Base-by-base conservation (phyloP, 108 stramenopile genomes). In the Cylindrotheca closterium region DNA sequence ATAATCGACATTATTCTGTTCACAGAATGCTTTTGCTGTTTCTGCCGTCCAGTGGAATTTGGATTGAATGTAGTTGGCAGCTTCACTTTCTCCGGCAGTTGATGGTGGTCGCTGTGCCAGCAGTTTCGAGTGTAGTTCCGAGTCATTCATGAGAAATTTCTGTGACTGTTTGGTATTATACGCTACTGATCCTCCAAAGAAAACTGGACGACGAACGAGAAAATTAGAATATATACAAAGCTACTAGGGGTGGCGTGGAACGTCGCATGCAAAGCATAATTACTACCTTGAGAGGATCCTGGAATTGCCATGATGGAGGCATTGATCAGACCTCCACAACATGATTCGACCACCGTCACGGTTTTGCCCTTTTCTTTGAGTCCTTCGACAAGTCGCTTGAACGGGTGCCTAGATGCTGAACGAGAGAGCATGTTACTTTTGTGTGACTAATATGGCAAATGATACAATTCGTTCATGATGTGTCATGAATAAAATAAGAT, bases 241-340 rank as follows among this genome's bases (percentile, higher is more conserved):
- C n/a, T n/a, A n/a, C n/a, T n/a, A n/a, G n/a, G n/a, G n/a, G n/a
- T n/a, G n/a, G n/a, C n/a, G n/a, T n/a, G n/a, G n/a, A n/a, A n/a
- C n/a, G n/a, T n/a, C n/a, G n/a, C n/a, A n/a, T n/a, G n/a, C n/a
- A n/a, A n/a, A 7, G 37, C 37, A 42, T 10, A 42, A 42, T 10
- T 15, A 10, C 37, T 42, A 42, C 37, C 84, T 42, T 70, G n/a
- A 12, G 84, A 86, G 8, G 88, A 77, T 46, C 91, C 91, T 0
- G 83, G 82, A 22, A 75, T 57, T 2, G 77, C 74, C 86, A 92
- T 84, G 48, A 92, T 74, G 37, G 78, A 79, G 4, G 85, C 57
- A 37, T 73, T 60, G 29, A 92, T 89, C 31, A 89, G 64, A 28
- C 91, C 91, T 49, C 91, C 91, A 60, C 84, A 82, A 58, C 83